Percentiles rank a stretch among this genome's conserved stretches.
Conservation (phyloP, 768 basidiomycete species). For the Rubroboletus satanas region DNA sequence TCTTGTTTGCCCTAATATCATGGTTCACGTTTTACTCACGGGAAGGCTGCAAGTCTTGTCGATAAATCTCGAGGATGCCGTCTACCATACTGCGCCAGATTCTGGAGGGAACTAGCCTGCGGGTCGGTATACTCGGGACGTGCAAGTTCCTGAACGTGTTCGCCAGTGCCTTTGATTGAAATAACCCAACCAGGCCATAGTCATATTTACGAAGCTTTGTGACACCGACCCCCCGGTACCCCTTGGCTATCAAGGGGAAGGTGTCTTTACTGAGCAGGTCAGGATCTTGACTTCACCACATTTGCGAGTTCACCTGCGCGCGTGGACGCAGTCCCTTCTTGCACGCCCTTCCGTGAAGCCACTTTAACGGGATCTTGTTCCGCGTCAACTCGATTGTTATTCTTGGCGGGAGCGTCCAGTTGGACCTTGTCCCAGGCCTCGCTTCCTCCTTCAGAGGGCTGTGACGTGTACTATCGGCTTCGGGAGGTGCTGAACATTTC, state of each 20-base stretch:
- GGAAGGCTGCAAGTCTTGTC: background rate
- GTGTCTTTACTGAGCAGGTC: background rate
- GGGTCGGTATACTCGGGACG: background rate
- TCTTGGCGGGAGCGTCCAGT: constrained; percentile 3
- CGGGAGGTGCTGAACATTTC: background rate
- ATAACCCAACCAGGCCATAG: background rate
- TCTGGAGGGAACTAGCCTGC: background rate
- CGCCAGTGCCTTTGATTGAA: background rate
- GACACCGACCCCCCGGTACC: background rate
- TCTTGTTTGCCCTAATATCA: constrained; percentile 14
- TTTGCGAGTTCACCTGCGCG: background rate
- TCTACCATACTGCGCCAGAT: background rate
- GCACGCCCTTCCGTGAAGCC: background rate
- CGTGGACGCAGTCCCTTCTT: background rate
- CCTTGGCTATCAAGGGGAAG: background rate
- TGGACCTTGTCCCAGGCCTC: background rate
- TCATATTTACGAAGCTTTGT: background rate
- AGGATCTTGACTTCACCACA: background rate
- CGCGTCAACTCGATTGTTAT: background rate
- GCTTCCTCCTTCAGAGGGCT: background rate
- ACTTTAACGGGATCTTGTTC: constrained; percentile 1
- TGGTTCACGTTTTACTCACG: background rate
- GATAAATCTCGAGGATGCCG: background rate
- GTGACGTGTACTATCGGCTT: background rate
- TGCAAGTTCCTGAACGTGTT: background rate